Percentiles rank a stretch among this genome's conserved stretches.
These are phyloP conservation scores for Hibiscus trionum DNA, from an alignment of 345 rosid species.

Conservation along the genomic window DNA sequence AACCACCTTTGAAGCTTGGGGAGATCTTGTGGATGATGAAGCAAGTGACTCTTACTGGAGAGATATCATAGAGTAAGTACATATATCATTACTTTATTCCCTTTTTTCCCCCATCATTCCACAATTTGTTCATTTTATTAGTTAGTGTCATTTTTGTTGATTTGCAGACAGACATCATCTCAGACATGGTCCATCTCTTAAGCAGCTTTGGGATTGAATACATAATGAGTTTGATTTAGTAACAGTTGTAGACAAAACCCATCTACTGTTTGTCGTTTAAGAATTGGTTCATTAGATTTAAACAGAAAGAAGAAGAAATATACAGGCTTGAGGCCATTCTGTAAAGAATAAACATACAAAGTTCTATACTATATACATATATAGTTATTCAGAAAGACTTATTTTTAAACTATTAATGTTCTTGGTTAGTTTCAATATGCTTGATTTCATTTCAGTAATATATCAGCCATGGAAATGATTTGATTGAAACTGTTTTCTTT, in stretches of 20 bases:
- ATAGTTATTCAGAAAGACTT: not conserved
- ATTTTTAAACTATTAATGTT: not conserved
- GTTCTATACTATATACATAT: not conserved
- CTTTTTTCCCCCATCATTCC: not conserved
- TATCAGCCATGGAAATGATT: not conserved
- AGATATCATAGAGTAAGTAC: slow-evolving; percentile 51
- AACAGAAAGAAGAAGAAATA: not conserved
- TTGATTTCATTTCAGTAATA: not conserved
- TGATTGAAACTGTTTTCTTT: not conserved
- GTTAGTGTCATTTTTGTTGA: not conserved
- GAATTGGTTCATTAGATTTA: not conserved
- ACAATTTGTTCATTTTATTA: not conserved
- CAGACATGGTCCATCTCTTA: slow-evolving; percentile 39
- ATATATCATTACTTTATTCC: not conserved
- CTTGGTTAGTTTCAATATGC: not conserved
- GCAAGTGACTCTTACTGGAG: slow-evolving; percentile 48
- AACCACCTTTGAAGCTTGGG: slow-evolving; percentile 43
- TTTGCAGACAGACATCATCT: slow-evolving; percentile 44
- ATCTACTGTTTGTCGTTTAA: too few relatives aligned
- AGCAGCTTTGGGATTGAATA: slow-evolving; percentile 7
- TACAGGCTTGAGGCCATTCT: slow-evolving; percentile 5
- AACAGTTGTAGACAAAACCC: not conserved
- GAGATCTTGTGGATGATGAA: slow-evolving; percentile 43
- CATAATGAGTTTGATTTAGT: too few relatives aligned
- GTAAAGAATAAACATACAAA: not conserved